phyloP scores from a whole-genome alignment of 257 asterid genomes.

The Gentiana dahurica region DNA sequence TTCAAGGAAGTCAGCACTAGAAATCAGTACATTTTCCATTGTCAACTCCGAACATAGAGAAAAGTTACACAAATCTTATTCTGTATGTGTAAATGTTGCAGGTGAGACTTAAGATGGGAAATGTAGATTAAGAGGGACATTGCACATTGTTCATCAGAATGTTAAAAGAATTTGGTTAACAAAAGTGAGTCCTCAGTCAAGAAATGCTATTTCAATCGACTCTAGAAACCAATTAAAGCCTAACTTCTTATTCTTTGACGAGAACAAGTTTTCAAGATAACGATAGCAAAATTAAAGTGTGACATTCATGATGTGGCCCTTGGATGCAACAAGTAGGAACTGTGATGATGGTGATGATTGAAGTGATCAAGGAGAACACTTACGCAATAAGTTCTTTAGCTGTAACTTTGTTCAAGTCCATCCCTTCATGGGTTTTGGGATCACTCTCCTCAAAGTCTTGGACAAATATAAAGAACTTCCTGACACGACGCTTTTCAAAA shows the following conservation, averaged over 20 bases:
- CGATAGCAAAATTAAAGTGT: background rate
- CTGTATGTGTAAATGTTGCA: no score
- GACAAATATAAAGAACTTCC: conserved; percentile 86
- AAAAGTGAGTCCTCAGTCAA: background rate
- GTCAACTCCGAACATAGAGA: background rate
- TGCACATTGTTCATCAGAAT: no score
- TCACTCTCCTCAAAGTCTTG: conserved; percentile 81
- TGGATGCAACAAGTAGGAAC: conserved; percentile 5
- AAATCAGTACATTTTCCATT: background rate
- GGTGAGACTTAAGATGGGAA: no score
- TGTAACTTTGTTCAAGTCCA: conserved; percentile 63
- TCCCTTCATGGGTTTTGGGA: conserved; percentile 79
- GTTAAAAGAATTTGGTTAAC: background rate
- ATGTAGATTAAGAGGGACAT: no score
- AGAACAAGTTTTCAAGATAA: background rate
- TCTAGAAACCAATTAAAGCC: background rate
- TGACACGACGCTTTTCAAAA: conserved; percentile 88
- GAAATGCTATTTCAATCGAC: background rate
- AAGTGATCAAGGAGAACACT: conserved; percentile 16
- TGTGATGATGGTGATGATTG: background rate
- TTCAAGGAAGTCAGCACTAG: no score
- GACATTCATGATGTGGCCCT: conserved; percentile 2
- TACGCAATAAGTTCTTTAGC: conserved; percentile 72
- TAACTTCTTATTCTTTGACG: background rate
- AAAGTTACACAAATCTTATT: no score